Evolutionary conservation across 139 green algal species (phyloP).

Genomic region (Haematococcus lacustris): DNA sequence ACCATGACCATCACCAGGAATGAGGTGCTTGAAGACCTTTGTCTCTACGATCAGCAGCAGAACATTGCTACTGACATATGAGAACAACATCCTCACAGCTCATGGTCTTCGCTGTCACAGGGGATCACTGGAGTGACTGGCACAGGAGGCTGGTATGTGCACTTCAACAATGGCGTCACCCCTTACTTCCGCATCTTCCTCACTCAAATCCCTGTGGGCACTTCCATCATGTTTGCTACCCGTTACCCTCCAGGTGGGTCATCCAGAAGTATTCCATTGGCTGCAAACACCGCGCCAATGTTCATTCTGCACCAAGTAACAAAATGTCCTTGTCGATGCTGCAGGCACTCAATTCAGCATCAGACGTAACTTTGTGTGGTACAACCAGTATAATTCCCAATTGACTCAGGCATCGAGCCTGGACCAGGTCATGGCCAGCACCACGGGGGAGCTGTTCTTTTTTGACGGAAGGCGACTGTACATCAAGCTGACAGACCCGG

Average conservation of each 20-base stretch:
- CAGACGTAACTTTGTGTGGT: not conserved
- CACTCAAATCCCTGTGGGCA: conserved; percentile 24
- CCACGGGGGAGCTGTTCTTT: not conserved
- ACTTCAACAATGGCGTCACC: conserved; percentile 16
- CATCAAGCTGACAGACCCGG: conserved; percentile 41
- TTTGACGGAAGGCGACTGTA: conserved; percentile 16
- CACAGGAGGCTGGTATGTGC: conserved; percentile 37
- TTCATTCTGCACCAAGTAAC: not conserved
- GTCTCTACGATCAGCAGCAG: not conserved
- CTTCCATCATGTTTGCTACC: conserved; percentile 33
- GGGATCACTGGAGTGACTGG: conserved; percentile 50
- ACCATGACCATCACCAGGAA: conserved; percentile 46
- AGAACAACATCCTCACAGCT: not conserved
- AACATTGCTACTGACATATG: no score
- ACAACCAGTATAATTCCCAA: not conserved
- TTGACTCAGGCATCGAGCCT: not conserved
- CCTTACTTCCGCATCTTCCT: conserved; percentile 31
- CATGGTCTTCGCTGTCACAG: conserved; percentile 6
- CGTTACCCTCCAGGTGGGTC: conserved; percentile 33
- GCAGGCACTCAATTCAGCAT: not conserved
- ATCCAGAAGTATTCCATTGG: not conserved
- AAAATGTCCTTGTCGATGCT: not conserved
- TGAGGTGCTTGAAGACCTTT: conserved; percentile 18
- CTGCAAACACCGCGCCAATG: not conserved
- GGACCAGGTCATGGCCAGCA: not conserved